Percentiles rank a stretch among this genome's conserved stretches.
These are phyloP conservation scores for Scopulariopsis brevicaulis DNA, from an alignment of 2,329 filamentous ascomycete genomes.

Conservation along the genomic window DNA sequence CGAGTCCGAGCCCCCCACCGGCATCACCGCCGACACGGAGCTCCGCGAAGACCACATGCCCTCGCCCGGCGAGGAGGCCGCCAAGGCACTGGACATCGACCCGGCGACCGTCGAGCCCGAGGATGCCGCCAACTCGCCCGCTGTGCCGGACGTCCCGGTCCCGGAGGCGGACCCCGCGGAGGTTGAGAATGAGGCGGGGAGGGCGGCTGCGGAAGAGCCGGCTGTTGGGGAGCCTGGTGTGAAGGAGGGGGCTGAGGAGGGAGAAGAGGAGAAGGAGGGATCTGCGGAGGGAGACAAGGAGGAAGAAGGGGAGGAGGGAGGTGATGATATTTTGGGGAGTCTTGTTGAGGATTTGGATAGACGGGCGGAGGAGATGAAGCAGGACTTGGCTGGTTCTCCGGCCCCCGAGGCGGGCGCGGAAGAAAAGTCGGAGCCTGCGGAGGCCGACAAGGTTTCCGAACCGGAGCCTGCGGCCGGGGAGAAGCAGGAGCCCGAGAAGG, in stretches of 20 bases:
- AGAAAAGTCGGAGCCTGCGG: conserved; percentile 1
- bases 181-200: background rate
- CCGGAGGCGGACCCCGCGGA: background rate
- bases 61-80: conserved; percentile 6
- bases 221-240: background rate
- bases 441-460: conserved; percentile 2
- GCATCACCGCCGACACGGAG: background rate
- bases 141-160: background rate
- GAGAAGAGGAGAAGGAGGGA: background rate
- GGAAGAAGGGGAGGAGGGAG: conserved; percentile 17
- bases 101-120: background rate
- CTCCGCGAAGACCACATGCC: background rate
- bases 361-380: conserved; percentile 12
- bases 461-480: conserved; percentile 3
- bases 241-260: background rate
- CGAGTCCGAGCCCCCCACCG: background rate
- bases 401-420: background rate
- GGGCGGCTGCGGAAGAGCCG: conserved; percentile 1
- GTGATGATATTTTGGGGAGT: conserved; percentile 29
- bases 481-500: background rate
- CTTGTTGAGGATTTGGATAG: conserved; percentile 32
- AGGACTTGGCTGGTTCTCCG: conserved; percentile 6
- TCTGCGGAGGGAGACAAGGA: background rate
- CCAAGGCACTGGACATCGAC: conserved; percentile 9
- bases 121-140: background rate